These are phyloP conservation scores for Ceratobasidium sp. DNA, from an alignment of 1,284 basidiomycete genomes.

Conservation along the genomic window DNA sequence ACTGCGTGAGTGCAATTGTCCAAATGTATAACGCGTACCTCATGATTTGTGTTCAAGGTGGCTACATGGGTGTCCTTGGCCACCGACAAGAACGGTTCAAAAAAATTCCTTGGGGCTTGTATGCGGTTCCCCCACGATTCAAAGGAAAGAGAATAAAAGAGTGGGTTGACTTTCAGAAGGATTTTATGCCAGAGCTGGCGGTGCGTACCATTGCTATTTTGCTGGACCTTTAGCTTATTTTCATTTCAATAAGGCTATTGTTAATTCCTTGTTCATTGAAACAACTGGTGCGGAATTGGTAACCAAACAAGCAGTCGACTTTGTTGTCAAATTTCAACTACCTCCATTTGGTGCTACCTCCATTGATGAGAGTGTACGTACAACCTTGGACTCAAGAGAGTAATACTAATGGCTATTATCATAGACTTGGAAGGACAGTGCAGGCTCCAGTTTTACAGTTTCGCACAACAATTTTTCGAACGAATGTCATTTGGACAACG, in stretches of 20 bases:
- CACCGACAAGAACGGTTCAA: background rate
- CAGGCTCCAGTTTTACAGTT: background rate
- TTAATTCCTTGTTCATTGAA: background rate
- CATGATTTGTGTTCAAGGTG: background rate
- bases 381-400: background rate
- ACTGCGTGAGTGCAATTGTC: background rate
- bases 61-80: background rate
- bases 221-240: background rate
- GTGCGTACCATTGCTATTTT: background rate
- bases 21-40: background rate
- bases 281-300: background rate
- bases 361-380: background rate
- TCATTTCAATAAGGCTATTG: background rate
- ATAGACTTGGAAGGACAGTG: background rate
- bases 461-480: slow-evolving; percentile 2
- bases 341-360: slow-evolving; percentile 2
- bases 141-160: too few relatives aligned
- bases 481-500: slow-evolving; percentile 5
- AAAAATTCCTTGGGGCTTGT: background rate
- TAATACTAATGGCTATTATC: background rate
- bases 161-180: too few relatives aligned
- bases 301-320: background rate
- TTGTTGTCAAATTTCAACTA: background rate
- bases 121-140: too few relatives aligned
- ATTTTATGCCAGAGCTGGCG: background rate